Evolutionary conservation across 2,329 filamentous ascomycete genomes (phyloP).

Genomic region (Didymellaceae sp.): DNA sequence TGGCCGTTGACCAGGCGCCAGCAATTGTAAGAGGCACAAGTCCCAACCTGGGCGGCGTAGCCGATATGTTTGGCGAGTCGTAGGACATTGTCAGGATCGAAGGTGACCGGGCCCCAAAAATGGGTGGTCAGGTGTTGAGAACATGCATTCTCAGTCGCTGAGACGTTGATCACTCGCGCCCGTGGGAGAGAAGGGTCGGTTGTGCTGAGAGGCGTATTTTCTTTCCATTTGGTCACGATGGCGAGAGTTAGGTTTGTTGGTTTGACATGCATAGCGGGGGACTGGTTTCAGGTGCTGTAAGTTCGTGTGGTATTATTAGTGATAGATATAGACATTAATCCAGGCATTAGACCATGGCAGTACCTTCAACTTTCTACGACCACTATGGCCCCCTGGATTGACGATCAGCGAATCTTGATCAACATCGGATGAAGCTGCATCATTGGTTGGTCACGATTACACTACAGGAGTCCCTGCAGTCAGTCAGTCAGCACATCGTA

Average conservation of each 20-base stretch:
- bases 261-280: constrained; percentile 13
- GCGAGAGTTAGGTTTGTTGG: not conserved
- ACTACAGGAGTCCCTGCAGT: not conserved
- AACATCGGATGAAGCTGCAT: not conserved
- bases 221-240: not conserved
- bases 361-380: not conserved
- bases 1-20: constrained; percentile 50
- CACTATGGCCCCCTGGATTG: too few species aligned
- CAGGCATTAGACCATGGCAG: not conserved
- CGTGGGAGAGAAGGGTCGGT: too few species aligned
- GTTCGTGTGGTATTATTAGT: not conserved
- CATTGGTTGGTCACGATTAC: not conserved
- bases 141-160: too few species aligned
- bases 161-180: too few species aligned
- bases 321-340: not conserved
- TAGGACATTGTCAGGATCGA: too few species aligned
- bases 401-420: too few species aligned
- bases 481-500: not conserved
- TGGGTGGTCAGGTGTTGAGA: too few species aligned
- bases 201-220: too few species aligned
- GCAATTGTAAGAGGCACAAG: constrained; percentile 49
- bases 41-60: constrained; percentile 52
- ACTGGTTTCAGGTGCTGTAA: not conserved
- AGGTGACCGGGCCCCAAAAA: too few species aligned
- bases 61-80: constrained; percentile 52